Percentiles rank a stretch among this genome's conserved stretches.
These are phyloP conservation scores for Aphanomyces euteiches DNA, from an alignment of 352 stramenopile species.

Conservation along the genomic window DNA sequence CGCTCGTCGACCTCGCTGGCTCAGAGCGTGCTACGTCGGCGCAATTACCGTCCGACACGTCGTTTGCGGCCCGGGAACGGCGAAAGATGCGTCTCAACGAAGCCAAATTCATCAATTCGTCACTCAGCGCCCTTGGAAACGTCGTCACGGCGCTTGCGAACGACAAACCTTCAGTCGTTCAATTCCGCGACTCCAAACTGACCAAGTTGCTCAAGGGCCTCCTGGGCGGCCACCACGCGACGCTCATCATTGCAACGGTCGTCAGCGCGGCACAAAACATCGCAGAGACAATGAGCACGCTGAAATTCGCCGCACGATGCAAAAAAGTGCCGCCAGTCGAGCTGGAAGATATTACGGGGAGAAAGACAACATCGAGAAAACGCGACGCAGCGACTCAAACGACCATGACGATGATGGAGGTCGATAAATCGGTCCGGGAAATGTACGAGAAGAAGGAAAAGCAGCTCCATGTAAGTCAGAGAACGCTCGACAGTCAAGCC, in stretches of 20 bases:
- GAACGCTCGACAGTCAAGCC: not conserved
- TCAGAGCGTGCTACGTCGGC: slow-evolving; percentile 57
- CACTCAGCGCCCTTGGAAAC: slow-evolving; percentile 57
- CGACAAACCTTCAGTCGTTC: slow-evolving; percentile 40
- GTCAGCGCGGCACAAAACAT: slow-evolving; percentile 53
- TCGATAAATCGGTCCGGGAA: slow-evolving; percentile 46
- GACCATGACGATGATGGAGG: slow-evolving; percentile 37
- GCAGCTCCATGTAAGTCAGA: slow-evolving; percentile 40
- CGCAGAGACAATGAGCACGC: slow-evolving; percentile 60
- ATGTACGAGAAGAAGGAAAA: slow-evolving; percentile 55
- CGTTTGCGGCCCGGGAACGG: slow-evolving; percentile 40
- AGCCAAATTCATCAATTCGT: slow-evolving; percentile 77
- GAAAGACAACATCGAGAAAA: slow-evolving; percentile 36
- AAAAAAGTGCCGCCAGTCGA: slow-evolving; percentile 47
- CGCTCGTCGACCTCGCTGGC: slow-evolving; percentile 67
- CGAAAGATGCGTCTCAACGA: slow-evolving; percentile 66
- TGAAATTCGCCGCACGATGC: slow-evolving; percentile 73
- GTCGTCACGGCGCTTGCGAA: slow-evolving; percentile 55
- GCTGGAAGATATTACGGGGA: slow-evolving; percentile 3
- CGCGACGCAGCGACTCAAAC: slow-evolving; percentile 24
- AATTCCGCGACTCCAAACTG: slow-evolving; percentile 68
- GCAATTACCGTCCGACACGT: slow-evolving; percentile 44
- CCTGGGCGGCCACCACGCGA: slow-evolving; percentile 40
- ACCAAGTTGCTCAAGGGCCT: slow-evolving; percentile 65
- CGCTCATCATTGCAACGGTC: slow-evolving; percentile 63